Evolutionary conservation across 768 basidiomycete genomes (phyloP).

Genomic region (Phylloporus sp.): DNA sequence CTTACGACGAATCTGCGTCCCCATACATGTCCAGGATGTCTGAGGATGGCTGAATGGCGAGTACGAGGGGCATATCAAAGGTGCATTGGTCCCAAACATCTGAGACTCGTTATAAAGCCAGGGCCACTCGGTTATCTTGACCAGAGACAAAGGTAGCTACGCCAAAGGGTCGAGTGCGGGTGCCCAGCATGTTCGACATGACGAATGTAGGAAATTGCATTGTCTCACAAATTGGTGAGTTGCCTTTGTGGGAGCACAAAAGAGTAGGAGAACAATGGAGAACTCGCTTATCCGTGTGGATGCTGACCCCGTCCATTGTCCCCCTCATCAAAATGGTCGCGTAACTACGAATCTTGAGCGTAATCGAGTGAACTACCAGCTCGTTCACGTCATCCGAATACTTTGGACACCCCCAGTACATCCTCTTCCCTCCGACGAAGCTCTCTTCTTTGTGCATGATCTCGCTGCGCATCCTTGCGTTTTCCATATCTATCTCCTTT

Average conservation of each 20-base stretch:
- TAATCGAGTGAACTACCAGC: not conserved
- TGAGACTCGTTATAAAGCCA: slow-evolving; percentile 25
- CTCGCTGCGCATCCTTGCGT: slow-evolving; percentile 75
- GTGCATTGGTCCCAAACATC: slow-evolving; percentile 10
- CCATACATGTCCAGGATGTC: slow-evolving; percentile 67
- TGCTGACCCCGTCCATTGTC: slow-evolving; percentile 16
- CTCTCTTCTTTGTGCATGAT: slow-evolving; percentile 60
- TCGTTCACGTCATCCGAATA: slow-evolving; percentile 65
- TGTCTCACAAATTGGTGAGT: slow-evolving; percentile 22
- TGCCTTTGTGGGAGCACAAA: slow-evolving; percentile 32
- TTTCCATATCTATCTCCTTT: slow-evolving; percentile 79
- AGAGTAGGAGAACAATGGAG: slow-evolving; percentile 29
- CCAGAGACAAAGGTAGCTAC: slow-evolving; percentile 29
- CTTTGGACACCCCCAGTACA: slow-evolving; percentile 78
- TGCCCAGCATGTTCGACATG: not conserved
- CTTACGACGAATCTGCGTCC: slow-evolving; percentile 61
- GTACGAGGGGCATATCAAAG: slow-evolving; percentile 56
- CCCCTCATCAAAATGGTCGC: not conserved
- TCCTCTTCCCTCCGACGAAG: slow-evolving; percentile 65
- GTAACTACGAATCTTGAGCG: not conserved
- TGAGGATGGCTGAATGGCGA: slow-evolving; percentile 60
- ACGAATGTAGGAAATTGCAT: slow-evolving; percentile 11
- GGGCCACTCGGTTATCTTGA: slow-evolving; percentile 26
- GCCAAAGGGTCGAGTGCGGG: too few relatives aligned
- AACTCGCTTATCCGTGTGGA: slow-evolving; percentile 14